Conservation (phyloP, 306 rosid species). For the Begonia peltatifolia region DNA sequence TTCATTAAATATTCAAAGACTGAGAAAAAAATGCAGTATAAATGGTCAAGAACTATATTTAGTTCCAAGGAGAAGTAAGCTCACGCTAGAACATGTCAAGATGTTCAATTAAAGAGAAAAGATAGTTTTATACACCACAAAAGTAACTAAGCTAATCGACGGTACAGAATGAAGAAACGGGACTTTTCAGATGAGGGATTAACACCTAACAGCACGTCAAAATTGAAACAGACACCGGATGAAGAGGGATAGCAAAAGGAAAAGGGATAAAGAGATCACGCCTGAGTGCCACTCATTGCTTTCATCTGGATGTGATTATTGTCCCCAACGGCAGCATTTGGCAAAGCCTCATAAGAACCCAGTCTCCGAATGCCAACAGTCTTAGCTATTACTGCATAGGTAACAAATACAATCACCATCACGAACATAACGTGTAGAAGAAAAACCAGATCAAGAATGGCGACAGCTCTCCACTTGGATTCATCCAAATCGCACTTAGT, state of each 20-base stretch:
- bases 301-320: constrained; percentile 73
- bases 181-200: background rate
- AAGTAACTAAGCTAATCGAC: background rate
- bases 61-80: too few species aligned
- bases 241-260: background rate
- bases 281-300: constrained; percentile 81
- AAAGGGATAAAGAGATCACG: constrained; percentile 23
- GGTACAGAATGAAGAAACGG: background rate
- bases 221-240: background rate
- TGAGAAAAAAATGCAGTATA: too few species aligned
- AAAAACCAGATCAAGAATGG: constrained; percentile 65
- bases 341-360: constrained; percentile 71
- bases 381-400: constrained; percentile 35
- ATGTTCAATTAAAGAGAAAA: too few species aligned
- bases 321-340: constrained; percentile 32
- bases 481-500: constrained; percentile 81
- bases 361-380: constrained; percentile 30
- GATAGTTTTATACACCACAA: too few species aligned
- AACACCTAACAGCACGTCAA: background rate
- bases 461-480: constrained; percentile 61
- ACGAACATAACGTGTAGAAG: constrained; percentile 48
- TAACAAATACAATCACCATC: constrained; percentile 30
- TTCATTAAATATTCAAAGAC: too few species aligned
- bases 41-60: too few species aligned
- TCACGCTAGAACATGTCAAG: too few species aligned